A percentile compares a stretch with the other conserved stretches of the same genome.
phyloP scores from a whole-genome alignment of 306 rosid species.

The Dryas octopetala region DNA sequence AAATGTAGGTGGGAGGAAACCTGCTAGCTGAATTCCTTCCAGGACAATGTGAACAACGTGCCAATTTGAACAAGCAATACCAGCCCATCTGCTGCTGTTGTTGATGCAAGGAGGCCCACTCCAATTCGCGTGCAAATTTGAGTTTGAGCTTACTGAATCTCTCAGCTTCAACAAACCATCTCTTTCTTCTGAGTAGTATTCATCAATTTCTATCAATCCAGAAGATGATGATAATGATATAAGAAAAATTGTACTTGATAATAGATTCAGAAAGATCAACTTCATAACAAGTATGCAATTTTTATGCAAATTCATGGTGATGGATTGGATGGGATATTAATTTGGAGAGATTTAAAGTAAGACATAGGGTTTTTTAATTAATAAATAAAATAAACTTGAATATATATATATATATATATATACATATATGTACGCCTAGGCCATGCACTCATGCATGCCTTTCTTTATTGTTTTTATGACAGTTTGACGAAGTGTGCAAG shows the following conservation, averaged over 20 bases:
- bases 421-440: too few relatives aligned
- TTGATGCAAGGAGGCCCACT: conserved; percentile 67
- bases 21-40: conserved; percentile 52
- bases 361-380: conserved; percentile 29
- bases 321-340: background rate
- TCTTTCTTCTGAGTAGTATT: conserved; percentile 56
- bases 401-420: too few relatives aligned
- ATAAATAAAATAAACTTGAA: conserved; percentile 6
- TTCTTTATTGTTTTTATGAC: conserved; percentile 11
- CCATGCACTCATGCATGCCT: conserved; percentile 2
- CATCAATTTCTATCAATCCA: background rate
- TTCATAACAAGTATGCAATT: background rate
- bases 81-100: conserved; percentile 54
- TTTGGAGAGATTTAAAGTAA: background rate
- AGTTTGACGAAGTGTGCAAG: conserved; percentile 47
- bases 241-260: conserved; percentile 15
- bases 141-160: conserved; percentile 49
- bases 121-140: conserved; percentile 60
- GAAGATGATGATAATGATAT: conserved; percentile 1
- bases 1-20: conserved; percentile 45
- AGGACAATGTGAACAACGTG: conserved; percentile 55
- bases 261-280: conserved; percentile 20
- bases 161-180: conserved; percentile 49
- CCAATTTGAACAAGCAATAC: conserved; percentile 55
- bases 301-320: conserved; percentile 33